Evolutionary conservation across 2,329 filamentous ascomycete species (phyloP), one percentile per base, ranked within the genome.

Genomic region (Karstenula rhodostoma): DNA sequence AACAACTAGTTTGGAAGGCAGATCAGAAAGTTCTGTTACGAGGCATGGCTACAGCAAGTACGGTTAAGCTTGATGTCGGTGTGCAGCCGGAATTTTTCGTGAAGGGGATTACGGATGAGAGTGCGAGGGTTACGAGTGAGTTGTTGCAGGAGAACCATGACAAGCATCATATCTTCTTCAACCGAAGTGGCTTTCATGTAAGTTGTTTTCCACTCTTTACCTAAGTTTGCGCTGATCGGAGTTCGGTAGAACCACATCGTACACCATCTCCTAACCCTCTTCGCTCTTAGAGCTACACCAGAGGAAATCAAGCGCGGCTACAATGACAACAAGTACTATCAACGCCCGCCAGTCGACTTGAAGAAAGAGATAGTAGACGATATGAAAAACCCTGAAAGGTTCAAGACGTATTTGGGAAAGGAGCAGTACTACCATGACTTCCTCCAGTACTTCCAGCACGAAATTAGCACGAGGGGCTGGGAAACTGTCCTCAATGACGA

Each of bases 91-190:
- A 82, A 22, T 86, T 82, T 66, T 81, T 78, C 60, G 72, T 80
- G 2, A 71, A 73, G 62, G 80, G 62, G 78, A 78, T 83, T 43
- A 85, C 81, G 2, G 78, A 85, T 2, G 87, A 87, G 35, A 84
- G 88, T 0, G 90, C 92, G 0, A 79, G 81, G 42, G 88, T 82
- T 60, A 83, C 86, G 0, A 89, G 88, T 3, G 82, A 90, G 63
- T 78, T 96, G 4, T 79, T 97, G 19, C 91, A 96, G 73, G 81
- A 88, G 59, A 93, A 97, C 71, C 84, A 95, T 65, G 86, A 85
- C 29, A 88, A 79, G 81, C 84, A 93, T 68, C 91, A 96, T 72
- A 89, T 93, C 59, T 96, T 90, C 79, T 96, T 93, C 83, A 96
- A 95, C 62, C 61, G 84, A 0, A 72, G 77, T 1, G 90, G 90